A percentile compares a stretch with the other conserved stretches of the same genome.
These are phyloP conservation scores for Cladophialophora yegresii DNA, from an alignment of 2,329 filamentous ascomycete genomes.

Conservation along the genomic window DNA sequence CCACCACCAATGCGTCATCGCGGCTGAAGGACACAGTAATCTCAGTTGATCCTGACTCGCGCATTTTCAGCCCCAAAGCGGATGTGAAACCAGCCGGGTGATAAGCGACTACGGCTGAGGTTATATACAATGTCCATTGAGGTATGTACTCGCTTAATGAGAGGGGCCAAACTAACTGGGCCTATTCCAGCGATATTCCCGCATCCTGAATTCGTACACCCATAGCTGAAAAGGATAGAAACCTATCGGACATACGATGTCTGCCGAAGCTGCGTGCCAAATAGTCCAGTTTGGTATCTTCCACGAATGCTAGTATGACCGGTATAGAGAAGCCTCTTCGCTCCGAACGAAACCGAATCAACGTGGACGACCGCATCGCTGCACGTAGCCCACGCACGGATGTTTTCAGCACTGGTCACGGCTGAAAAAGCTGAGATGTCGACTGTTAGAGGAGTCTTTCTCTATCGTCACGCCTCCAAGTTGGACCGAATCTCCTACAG, in stretches of 20 bases:
- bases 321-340: background rate
- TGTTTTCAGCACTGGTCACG: background rate
- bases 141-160: background rate
- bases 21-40: slow-evolving; percentile 7
- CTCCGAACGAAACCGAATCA: background rate
- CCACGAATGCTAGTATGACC: background rate
- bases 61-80: slow-evolving; percentile 1
- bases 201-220: background rate
- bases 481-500: slow-evolving; percentile 18
- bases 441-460: background rate
- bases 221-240: background rate
- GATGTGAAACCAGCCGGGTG: slow-evolving; percentile 5
- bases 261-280: background rate
- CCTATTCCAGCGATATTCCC: background rate
- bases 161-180: background rate
- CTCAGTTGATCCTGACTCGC: background rate
- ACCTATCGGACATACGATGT: background rate
- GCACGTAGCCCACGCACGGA: background rate
- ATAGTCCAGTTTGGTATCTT: background rate
- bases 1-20: background rate
- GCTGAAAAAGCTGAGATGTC: background rate
- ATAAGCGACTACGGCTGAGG: slow-evolving; percentile 1
- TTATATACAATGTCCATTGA: background rate
- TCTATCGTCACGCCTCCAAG: background rate
- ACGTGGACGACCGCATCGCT: background rate